Evolutionary conservation across 2,329 filamentous ascomycete species (phyloP).

Genomic region (Cryphonectria radicalis): DNA sequence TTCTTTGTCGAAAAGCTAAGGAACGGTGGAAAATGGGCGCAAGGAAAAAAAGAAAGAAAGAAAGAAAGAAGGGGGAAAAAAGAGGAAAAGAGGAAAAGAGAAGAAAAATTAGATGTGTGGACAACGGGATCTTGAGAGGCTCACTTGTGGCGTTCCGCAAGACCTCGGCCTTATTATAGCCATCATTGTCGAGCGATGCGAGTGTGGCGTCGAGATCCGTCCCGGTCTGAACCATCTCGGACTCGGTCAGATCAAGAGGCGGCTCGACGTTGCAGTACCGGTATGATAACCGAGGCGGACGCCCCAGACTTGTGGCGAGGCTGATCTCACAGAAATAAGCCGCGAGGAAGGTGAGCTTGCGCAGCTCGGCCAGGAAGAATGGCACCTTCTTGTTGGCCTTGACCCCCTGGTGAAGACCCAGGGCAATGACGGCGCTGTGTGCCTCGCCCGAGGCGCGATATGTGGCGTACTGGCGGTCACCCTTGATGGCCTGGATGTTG

Average conservation of each 20-base stretch:
- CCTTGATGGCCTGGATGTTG: conserved; percentile 35
- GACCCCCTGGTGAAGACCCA: conserved; percentile 40
- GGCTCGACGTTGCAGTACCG: conserved; percentile 39
- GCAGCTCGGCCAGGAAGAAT: conserved; percentile 39
- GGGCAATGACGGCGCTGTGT: conserved; percentile 37
- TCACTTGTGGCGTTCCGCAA: conserved; percentile 32
- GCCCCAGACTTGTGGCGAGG: conserved; percentile 39
- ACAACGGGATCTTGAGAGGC: not conserved
- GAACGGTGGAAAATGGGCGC: not conserved
- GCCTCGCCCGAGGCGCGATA: conserved; percentile 40
- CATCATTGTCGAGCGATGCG: conserved; percentile 36
- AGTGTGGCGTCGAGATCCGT: conserved; percentile 36
- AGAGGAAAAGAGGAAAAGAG: not conserved
- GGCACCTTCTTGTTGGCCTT: conserved; percentile 37
- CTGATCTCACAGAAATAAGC: conserved; percentile 40
- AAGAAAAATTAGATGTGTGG: conserved; percentile 14
- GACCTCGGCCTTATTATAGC: conserved; percentile 35
- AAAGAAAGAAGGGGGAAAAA: too few relatives aligned
- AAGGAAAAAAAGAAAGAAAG: too few relatives aligned
- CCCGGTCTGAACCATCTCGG: conserved; percentile 35
- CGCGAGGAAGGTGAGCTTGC: conserved; percentile 34
- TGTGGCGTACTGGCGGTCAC: conserved; percentile 36
- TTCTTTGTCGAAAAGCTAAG: not conserved
- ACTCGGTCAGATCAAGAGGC: conserved; percentile 37
- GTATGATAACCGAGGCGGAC: conserved; percentile 40